Evolutionary conservation across 768 basidiomycete genomes (phyloP), one percentile per base, ranked within the genome.

Genomic region (Lentinula raphanica): DNA sequence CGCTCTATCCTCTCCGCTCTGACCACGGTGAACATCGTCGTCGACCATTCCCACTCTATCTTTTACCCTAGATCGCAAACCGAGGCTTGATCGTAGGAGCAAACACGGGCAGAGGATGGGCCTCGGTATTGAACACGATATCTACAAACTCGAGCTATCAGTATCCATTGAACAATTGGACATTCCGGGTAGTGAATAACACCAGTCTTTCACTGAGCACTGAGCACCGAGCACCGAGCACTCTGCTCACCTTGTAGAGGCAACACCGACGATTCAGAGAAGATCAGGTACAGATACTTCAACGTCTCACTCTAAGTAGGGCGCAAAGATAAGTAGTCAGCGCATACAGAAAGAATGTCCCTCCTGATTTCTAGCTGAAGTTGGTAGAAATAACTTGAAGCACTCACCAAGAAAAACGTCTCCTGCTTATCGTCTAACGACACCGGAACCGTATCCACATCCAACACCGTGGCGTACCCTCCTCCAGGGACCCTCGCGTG

Each of bases 121-220:
- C 86, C 76, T 92, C 90, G 8, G 90, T 92, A 64, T 90, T 92
- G 73, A 91, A 88, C 27, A 91, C 87, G 62, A 84, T 79, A 62
- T 83, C 85, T 85, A 59, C 23, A 27, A 23, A 3, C 21, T 45
- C n/a, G 39, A 44, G 55, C 45, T 38, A 3, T 9, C 40, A 21
- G 21, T 32, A 31, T 21, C 56, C 40, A 42, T n/a, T 3, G 12
- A 31, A 15, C 21, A 31, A 38, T 54, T 59, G 61, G 66, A 61
- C 23, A 55, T 17, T n/a, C n/a, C n/a, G n/a, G n/a, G n/a, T n/a
- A n/a, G n/a, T n/a, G n/a, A 11, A 13, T 19, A 58, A 23, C 32
- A 55, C 49, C 9, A 36, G 23, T 35, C 13, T 13, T 35, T n/a
- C n/a, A n/a, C n/a, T n/a, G n/a, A n/a, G n/a, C n/a, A n/a, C n/a